These are phyloP conservation scores for Globisporangium takayamanum DNA, from an alignment of 352 stramenopile genomes.

Conservation along the genomic window DNA sequence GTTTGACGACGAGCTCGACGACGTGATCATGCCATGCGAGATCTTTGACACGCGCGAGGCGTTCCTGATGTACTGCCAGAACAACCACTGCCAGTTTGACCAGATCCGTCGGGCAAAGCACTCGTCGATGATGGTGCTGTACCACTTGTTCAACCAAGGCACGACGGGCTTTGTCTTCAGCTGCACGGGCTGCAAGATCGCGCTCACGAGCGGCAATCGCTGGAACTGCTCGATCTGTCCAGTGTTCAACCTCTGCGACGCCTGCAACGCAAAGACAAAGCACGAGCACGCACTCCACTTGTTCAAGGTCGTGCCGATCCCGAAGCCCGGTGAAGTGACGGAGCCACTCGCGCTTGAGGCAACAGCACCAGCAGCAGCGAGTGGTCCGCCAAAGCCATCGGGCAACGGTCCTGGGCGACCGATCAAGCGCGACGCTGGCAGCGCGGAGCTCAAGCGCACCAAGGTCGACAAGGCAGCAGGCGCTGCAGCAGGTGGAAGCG, in stretches of 20 bases:
- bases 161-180: conserved; percentile 97
- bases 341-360: conserved; percentile 13
- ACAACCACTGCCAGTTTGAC: conserved; percentile 84
- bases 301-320: conserved; percentile 90
- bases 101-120: conserved; percentile 79
- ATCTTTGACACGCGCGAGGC: conserved; percentile 92
- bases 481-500: background rate
- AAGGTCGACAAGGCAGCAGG: conserved; percentile 22
- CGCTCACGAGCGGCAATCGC: conserved; percentile 92
- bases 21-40: conserved; percentile 96
- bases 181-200: conserved; percentile 91
- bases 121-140: conserved; percentile 83
- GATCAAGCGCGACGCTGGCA: conserved; percentile 41
- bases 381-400: background rate
- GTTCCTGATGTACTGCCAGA: conserved; percentile 87
- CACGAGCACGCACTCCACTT: conserved; percentile 90
- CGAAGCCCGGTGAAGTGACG: conserved; percentile 44
- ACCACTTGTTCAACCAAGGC: conserved; percentile 90
- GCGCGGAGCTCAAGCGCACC: conserved; percentile 36
- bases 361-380: background rate
- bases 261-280: conserved; percentile 91
- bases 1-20: conserved; percentile 54
- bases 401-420: conserved; percentile 4
- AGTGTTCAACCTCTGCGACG: conserved; percentile 94
- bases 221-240: conserved; percentile 96